Evolutionary conservation across 2,329 filamentous ascomycete genomes (phyloP).

Genomic region (Pseudogymnoascus verrucosus): DNA sequence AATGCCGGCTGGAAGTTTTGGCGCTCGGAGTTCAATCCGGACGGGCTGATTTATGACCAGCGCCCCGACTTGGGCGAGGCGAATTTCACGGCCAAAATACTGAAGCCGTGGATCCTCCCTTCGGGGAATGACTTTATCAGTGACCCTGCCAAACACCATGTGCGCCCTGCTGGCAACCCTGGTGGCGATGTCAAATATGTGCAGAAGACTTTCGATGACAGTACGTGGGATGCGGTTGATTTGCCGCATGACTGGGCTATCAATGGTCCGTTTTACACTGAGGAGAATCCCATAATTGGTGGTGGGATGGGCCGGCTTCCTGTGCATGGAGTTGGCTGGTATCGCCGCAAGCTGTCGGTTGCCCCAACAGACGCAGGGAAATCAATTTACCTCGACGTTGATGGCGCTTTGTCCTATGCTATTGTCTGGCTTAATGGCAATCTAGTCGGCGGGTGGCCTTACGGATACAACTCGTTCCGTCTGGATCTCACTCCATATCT

Average conservation of each 20-base stretch:
- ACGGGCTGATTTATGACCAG: conserved; percentile 29
- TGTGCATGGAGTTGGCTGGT: conserved; percentile 46
- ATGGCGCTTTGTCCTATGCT: conserved; percentile 16
- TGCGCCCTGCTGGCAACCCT: conserved; percentile 25
- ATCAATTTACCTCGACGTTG: conserved; percentile 35
- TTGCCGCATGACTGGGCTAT: conserved; percentile 45
- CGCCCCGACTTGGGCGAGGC: not conserved
- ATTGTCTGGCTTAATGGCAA: conserved; percentile 16
- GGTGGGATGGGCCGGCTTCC: conserved; percentile 39
- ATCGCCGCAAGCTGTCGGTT: conserved; percentile 35
- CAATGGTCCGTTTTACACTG: conserved; percentile 35
- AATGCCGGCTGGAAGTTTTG: conserved; percentile 33
- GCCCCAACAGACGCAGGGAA: conserved; percentile 28
- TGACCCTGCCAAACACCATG: conserved; percentile 23
- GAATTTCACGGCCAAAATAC: conserved; percentile 10
- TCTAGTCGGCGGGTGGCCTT: conserved; percentile 16
- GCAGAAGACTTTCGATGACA: conserved; percentile 32
- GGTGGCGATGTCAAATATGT: conserved; percentile 28
- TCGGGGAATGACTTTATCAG: conserved; percentile 35
- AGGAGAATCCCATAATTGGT: conserved; percentile 22
- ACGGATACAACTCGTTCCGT: conserved; percentile 33
- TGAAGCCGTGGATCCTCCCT: conserved; percentile 37
- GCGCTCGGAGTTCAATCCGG: conserved; percentile 30
- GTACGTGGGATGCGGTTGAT: conserved; percentile 33
- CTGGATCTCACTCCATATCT: conserved; percentile 41